Percentiles rank a stretch among this genome's conserved stretches.
Evolutionary conservation across 345 rosid species (phyloP).

Genomic region (Gossypium arboreum): DNA sequence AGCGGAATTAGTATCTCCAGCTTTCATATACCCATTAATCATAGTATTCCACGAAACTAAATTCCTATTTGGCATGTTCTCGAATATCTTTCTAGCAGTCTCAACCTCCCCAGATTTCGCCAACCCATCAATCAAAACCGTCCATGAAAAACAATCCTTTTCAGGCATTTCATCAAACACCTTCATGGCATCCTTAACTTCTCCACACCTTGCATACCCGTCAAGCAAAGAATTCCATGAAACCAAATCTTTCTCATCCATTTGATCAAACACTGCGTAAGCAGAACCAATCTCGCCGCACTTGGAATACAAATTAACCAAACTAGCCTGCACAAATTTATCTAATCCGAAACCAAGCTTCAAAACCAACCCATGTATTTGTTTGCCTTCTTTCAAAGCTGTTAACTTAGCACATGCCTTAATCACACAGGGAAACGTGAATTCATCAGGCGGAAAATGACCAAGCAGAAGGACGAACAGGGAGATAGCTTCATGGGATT

Average conservation of each 20-base stretch:
- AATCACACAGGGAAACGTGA: constrained; percentile 47
- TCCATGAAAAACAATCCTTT: constrained; percentile 40
- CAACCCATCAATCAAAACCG: constrained; percentile 41
- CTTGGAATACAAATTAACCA: constrained; percentile 48
- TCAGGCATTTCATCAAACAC: constrained; percentile 44
- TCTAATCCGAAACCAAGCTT: constrained; percentile 45
- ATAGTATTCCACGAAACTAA: constrained; percentile 1
- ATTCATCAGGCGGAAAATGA: constrained; percentile 37
- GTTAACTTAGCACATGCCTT: constrained; percentile 48
- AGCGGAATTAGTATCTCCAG: constrained; percentile 36
- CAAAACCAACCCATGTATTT: constrained; percentile 49
- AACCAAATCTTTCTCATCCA: background rate
- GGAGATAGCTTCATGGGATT: constrained; percentile 38
- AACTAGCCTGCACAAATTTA: constrained; percentile 52
- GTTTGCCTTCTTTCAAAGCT: constrained; percentile 49
- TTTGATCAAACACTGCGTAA: background rate
- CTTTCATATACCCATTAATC: constrained; percentile 31
- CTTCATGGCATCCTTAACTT: constrained; percentile 29
- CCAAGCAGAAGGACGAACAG: constrained; percentile 31
- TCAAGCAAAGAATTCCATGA: background rate
- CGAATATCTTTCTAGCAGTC: constrained; percentile 34
- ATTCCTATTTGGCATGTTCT: constrained; percentile 37
- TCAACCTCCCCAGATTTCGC: constrained; percentile 19
- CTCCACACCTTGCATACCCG: constrained; percentile 20
- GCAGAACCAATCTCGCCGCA: constrained; percentile 34